Percentiles rank a stretch among this genome's conserved stretches.
Evolutionary conservation across 257 asterid species (phyloP).

Genomic region (Nicotiana sylvestris): DNA sequence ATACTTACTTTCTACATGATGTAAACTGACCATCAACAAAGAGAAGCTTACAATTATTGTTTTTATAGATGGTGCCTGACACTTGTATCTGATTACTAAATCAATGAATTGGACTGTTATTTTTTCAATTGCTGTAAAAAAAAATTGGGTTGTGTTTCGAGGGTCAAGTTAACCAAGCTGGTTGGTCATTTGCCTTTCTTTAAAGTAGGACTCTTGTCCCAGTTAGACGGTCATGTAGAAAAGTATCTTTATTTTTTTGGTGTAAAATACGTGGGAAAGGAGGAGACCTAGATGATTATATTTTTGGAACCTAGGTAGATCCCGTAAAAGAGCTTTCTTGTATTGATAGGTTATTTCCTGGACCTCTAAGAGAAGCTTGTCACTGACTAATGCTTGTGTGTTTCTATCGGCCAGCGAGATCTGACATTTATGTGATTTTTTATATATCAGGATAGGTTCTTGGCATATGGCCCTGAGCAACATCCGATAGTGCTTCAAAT

Average conservation of each 20-base stretch:
- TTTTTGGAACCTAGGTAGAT: neutral
- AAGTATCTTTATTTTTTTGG: neutral
- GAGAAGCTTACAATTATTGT: neutral
- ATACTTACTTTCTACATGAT: neutral
- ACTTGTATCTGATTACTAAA: neutral
- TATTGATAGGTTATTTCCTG: neutral
- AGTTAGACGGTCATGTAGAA: neutral
- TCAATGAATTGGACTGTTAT: neutral
- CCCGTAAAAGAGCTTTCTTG: neutral
- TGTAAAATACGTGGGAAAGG: neutral
- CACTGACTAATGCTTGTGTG: neutral
- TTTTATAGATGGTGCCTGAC: neutral
- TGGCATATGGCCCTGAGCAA: constrained; percentile 85
- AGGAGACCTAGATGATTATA: neutral
- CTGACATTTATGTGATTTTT: constrained; percentile 23
- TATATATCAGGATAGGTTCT: constrained; percentile 69
- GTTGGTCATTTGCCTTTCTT: neutral
- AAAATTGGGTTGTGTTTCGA: neutral
- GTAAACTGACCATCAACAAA: neutral
- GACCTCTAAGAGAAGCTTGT: neutral
- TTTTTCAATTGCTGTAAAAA: neutral
- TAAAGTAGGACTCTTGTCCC: neutral
- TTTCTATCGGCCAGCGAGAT: neutral
- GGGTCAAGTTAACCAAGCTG: neutral
- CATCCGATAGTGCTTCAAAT: constrained; percentile 97